A percentile compares a stretch with the other conserved stretches of the same genome.
These are phyloP conservation scores for Verticillium klebahnii DNA, from an alignment of 2,329 filamentous ascomycete genomes.

Conservation along the genomic window DNA sequence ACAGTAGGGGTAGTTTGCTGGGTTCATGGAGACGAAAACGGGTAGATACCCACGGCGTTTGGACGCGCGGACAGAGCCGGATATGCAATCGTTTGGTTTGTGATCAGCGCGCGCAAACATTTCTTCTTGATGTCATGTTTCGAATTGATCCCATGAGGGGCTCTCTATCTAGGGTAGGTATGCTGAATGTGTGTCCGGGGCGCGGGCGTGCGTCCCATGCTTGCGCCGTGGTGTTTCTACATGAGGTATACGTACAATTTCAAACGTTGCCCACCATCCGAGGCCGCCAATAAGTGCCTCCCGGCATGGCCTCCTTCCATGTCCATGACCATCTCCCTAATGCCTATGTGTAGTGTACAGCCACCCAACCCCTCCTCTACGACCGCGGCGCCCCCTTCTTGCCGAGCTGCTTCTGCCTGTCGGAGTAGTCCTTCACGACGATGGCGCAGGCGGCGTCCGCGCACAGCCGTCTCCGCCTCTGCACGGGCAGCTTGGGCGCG, in stretches of 20 bases:
- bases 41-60: background rate
- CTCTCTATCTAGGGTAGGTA: background rate
- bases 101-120: background rate
- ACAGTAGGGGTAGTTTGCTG: background rate
- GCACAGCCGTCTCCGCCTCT: constrained; percentile 75
- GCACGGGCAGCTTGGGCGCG: constrained; percentile 68
- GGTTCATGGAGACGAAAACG: background rate
- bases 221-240: background rate
- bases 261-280: background rate
- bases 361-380: background rate
- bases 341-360: background rate
- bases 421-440: constrained; percentile 73
- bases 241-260: background rate
- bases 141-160: background rate
- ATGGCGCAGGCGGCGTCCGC: constrained; percentile 81
- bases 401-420: constrained; percentile 55
- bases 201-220: background rate
- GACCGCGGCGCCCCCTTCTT: constrained; percentile 23
- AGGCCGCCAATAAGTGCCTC: background rate
- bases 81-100: background rate
- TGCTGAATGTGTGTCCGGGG: background rate
- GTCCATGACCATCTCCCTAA: background rate
- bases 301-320: too few species aligned
- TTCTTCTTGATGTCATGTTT: background rate
- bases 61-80: background rate